Base-by-base conservation (phyloP, 805 yeast genomes). In the Wickerhamiella occidentalis region DNA sequence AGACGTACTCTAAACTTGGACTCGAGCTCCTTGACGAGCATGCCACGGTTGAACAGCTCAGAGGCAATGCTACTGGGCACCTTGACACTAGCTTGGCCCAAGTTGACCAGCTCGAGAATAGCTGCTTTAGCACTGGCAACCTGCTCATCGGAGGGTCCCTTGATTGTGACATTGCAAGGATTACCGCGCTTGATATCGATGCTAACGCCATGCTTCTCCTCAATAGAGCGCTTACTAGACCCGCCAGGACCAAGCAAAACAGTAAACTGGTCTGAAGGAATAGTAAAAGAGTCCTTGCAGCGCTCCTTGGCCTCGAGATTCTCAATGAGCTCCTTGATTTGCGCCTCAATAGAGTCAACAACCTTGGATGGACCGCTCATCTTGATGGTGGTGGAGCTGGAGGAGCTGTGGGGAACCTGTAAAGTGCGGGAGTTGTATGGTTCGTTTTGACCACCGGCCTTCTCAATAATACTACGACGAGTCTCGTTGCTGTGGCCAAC, bases 241-340 rank as follows among this genome's bases (percentile, higher is more conserved):
- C 97, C 96, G 51, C 79, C 78, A 35, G 86, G 79, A 36, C 97
- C 97, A 64, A 90, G 77, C 47, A 90, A 61, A 8, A 78, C 72
- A 58, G 85, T 76, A 58, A 85, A 90, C 61, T 80, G 82, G 52
- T 78, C 82, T 61, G 78, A 77, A 37, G 92, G 77, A 58, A 90
- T 71, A 13, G 71, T 78, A 13, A 59, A 30, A 19, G 42, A 35
- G 6, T n/a, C 51, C 11, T 15, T 15, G 13, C 38, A 50, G 37
- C 42, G 51, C 74, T 57, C 49, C 22, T 38, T 45, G 13, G 51
- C 35, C 69, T 73, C 55, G 72, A 80, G 36, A 70, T 66, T 45
- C 73, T 68, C 45, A 6, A 87, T 81, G 46, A 88, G 69, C 46
- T 71, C 70, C 49, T 78, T 69, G 28, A 90, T 73, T 61, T 76